Base-by-base conservation (phyloP, 306 rosid species). In the Abrus precatorius region DNA sequence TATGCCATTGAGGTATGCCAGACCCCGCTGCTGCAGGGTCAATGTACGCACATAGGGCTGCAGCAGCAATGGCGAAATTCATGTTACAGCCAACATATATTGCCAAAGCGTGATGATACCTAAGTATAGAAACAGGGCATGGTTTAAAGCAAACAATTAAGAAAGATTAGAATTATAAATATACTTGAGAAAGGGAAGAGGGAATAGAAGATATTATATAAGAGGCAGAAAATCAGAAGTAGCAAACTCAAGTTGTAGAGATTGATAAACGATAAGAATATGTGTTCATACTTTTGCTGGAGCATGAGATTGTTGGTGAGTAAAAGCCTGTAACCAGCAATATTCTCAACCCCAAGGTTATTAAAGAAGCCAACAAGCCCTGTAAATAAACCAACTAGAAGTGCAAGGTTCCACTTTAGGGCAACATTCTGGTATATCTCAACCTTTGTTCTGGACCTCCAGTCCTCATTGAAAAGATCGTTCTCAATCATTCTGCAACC, bases 11-110 rank as follows among this genome's bases (percentile, higher is more conserved):
- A 93, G 97, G 97, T 75, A 93, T 91, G 57, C 97, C 96, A 7
- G 97, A 93, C 20, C 97, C 97, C 8, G 97, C 95, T 47, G 97
- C 97, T 53, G 94, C 94, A 11, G 97, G 97, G 68, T 91, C 87
- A 56, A 91, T 43, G 80, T 78, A 93, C 68, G 92, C 95, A 71
- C 97, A 93, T 7, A 93, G 88, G 30, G 74, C 64, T 3, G 87
- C 92, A 7, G 97, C 95, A 38, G 84, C 92, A 61, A 63, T 5
- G 59, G 92, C 95, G 71, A 91, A 81, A 38, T 74, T 47, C 86
- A 88, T 74, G 86, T 91, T 93, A 72, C 87, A 82, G 79, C 88
- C 60, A 63, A 73, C 87, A 64, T 60, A 88, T 20, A 83, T 82
- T 7, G 75, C 85, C 74, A 93, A 20, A 20, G 20, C 97, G 76